Conservation (phyloP, 2,329 filamentous ascomycete genomes). For the Cercospora sojina region DNA sequence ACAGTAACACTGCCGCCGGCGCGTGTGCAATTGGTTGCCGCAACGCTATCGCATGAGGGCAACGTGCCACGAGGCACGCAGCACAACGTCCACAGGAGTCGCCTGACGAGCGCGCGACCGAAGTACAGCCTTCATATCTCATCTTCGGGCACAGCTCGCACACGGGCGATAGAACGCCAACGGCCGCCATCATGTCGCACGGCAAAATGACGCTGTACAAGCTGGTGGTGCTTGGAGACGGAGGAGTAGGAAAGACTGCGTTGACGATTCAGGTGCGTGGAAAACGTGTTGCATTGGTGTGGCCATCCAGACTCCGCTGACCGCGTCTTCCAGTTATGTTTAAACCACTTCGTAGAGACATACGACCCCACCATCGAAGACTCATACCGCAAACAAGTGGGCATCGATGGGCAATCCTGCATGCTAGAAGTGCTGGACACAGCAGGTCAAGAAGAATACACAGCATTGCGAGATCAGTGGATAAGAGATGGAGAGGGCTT, state of each 20-base stretch:
- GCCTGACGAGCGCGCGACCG: constrained; percentile 11
- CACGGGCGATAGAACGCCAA: constrained; percentile 2
- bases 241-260: constrained; percentile 98
- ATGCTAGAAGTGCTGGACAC: constrained; percentile 98
- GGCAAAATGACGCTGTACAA: constrained; percentile 63
- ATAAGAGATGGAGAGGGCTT: constrained; percentile 97
- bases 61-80: constrained; percentile 10
- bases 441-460: constrained; percentile 97
- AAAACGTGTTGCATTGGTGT: neutral
- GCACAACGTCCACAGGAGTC: constrained; percentile 19
- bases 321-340: constrained; percentile 66
- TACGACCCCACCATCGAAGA: constrained; percentile 69
- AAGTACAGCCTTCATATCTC: neutral
- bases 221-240: constrained; percentile 93
- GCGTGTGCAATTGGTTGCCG: constrained; percentile 18
- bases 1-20: constrained; percentile 14
- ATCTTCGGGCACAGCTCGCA: constrained; percentile 20
- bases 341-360: constrained; percentile 98
- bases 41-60: constrained; percentile 17
- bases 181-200: constrained; percentile 35
- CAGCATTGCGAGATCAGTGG: constrained; percentile 94
- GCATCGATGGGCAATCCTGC: constrained; percentile 92
- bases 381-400: constrained; percentile 67
- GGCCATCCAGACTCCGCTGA: constrained; percentile 13
- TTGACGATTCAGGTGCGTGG: constrained; percentile 75